A percentile compares a stretch with the other conserved stretches of the same genome.
Evolutionary conservation across 2,329 filamentous ascomycete species (phyloP).

Genomic region (Nemania bipapillata): DNA sequence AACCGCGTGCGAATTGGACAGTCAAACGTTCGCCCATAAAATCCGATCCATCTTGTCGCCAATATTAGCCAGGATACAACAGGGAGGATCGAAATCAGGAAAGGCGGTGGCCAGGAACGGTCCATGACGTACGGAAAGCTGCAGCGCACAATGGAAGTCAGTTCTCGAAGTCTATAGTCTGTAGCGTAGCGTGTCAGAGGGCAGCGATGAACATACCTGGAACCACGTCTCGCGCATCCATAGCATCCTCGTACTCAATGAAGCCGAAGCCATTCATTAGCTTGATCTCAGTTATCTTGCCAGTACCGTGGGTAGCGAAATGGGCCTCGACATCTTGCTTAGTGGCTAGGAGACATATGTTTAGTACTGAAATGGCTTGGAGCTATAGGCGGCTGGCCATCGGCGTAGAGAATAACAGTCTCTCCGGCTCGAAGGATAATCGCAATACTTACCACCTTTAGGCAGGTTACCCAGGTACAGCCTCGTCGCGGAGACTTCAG

Average conservation of each 20-base stretch:
- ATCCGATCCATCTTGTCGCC: slow-evolving; percentile 83
- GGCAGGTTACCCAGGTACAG: slow-evolving; percentile 98
- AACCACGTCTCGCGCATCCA: slow-evolving; percentile 98
- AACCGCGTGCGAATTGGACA: slow-evolving; percentile 96
- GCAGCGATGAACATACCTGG: slow-evolving; percentile 74
- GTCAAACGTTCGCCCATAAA: slow-evolving; percentile 98
- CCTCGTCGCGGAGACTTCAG: slow-evolving; percentile 87
- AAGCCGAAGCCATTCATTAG: slow-evolving; percentile 99
- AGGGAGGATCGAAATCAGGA: slow-evolving; percentile 44
- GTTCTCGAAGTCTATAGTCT: slow-evolving; percentile 22
- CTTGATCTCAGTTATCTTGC: slow-evolving; percentile 98
- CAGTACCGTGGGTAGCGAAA: slow-evolving; percentile 94
- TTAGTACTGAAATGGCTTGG: slow-evolving; percentile 30
- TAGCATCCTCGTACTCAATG: slow-evolving; percentile 98
- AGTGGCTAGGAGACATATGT: slow-evolving; percentile 62
- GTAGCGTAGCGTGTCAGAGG: slow-evolving; percentile 20
- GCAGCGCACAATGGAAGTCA: slow-evolving; percentile 47
- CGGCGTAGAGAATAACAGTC: slow-evolving; percentile 3
- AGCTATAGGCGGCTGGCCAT: slow-evolving; percentile 18
- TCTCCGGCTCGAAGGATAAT: slow-evolving; percentile 11
- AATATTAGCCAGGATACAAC: slow-evolving; percentile 54
- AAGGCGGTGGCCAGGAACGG: slow-evolving; percentile 51
- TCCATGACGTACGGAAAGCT: slow-evolving; percentile 70
- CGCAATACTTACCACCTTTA: slow-evolving; percentile 79
- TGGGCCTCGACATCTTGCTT: slow-evolving; percentile 96